Evolutionary conservation across 257 asterid species (phyloP).

Genomic region (Nyctanthes arbortristis): DNA sequence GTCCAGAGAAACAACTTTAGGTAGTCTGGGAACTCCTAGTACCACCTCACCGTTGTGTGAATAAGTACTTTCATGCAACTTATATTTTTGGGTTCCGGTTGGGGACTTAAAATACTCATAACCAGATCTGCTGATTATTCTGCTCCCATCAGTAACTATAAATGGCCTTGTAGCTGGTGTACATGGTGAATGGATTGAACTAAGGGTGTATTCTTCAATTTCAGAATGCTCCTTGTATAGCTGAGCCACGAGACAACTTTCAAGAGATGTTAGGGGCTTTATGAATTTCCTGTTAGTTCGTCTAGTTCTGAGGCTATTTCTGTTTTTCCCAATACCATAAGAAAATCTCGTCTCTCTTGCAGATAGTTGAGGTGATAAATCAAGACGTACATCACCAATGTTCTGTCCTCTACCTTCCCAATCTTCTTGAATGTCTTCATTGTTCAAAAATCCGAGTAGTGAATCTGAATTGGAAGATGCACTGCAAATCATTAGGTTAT

Average conservation of each 20-base stretch:
- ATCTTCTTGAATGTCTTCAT: conserved; percentile 34
- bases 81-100: conserved; percentile 24
- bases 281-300: conserved; percentile 32
- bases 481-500: conserved; percentile 20
- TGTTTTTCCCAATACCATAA: conserved; percentile 45
- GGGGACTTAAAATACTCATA: conserved; percentile 31
- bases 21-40: conserved; percentile 63
- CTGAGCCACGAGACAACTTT: conserved; percentile 91
- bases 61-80: conserved; percentile 22
- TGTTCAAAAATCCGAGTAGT: conserved; percentile 17
- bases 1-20: conserved; percentile 34
- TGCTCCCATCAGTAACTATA: conserved; percentile 59
- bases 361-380: conserved; percentile 34
- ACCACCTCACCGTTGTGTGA: conserved; percentile 20
- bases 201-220: conserved; percentile 44
- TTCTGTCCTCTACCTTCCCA: conserved; percentile 25
- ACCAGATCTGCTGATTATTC: conserved; percentile 40
- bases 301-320: conserved; percentile 54
- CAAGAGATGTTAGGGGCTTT: conserved; percentile 65
- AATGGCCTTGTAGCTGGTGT: conserved; percentile 51
- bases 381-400: conserved; percentile 30
- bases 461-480: conserved; percentile 23
- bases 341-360: conserved; percentile 43
- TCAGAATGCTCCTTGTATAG: conserved; percentile 49
- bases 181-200: conserved; percentile 28